Evolutionary conservation across 768 basidiomycete species (phyloP).

Genomic region (Gloeopeniophorella convolvens): DNA sequence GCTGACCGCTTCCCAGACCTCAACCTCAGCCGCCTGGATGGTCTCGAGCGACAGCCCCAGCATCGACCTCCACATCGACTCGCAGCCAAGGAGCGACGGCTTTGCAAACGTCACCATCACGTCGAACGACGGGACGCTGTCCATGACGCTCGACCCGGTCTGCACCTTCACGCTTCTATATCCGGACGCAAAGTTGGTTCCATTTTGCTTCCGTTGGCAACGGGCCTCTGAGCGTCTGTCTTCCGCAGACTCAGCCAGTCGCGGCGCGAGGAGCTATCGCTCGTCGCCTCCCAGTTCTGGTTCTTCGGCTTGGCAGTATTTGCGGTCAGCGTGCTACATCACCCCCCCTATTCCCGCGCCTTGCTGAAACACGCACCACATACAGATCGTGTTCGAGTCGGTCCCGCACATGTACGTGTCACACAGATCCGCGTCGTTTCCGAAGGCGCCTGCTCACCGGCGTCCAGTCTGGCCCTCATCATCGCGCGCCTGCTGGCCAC

Average conservation of each 20-base stretch:
- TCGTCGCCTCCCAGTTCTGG: constrained; percentile 20
- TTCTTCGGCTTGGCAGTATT: constrained; percentile 19
- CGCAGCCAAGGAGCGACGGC: constrained; percentile 1
- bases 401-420: constrained; percentile 45
- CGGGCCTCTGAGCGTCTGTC: not conserved
- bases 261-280: constrained; percentile 13
- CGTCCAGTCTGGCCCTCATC: constrained; percentile 40
- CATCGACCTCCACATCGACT: not conserved
- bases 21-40: not conserved
- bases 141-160: constrained; percentile 1
- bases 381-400: constrained; percentile 40
- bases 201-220: no score
- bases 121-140: not conserved
- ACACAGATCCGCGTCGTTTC: not conserved
- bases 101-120: not conserved
- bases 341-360: no score
- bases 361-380: no score
- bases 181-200: constrained; percentile 8
- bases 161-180: constrained; percentile 15
- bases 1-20: not conserved
- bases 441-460: not conserved
- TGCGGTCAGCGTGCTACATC: constrained; percentile 17
- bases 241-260: constrained; percentile 7
- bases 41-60: not conserved
- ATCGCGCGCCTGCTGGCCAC: constrained; percentile 41